phyloP scores from a whole-genome alignment of 106 monocot genomes.

The Hemerocallis citrina region DNA sequence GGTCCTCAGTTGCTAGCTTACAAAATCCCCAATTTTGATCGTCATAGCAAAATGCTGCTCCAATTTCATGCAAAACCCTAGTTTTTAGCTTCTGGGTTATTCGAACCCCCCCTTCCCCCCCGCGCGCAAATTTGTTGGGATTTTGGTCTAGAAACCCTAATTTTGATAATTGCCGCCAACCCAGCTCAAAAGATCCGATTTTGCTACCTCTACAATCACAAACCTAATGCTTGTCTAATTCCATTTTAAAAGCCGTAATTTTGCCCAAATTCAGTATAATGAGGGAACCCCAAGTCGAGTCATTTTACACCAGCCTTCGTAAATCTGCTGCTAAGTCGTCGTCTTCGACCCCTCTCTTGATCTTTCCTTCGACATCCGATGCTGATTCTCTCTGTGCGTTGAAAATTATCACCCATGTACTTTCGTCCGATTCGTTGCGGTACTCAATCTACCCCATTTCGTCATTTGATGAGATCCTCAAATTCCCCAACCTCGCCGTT shows the following conservation, averaged over 20 bases:
- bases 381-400: constrained; percentile 70
- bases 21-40: too few species aligned
- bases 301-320: constrained; percentile 52
- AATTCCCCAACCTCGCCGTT: constrained; percentile 17
- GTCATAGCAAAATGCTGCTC: too few species aligned
- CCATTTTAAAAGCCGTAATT: not conserved
- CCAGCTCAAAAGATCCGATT: not conserved
- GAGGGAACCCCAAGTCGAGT: constrained; percentile 43
- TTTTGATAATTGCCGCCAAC: not conserved
- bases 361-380: constrained; percentile 79
- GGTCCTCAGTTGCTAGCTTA: too few species aligned
- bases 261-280: constrained; percentile 8
- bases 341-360: constrained; percentile 54
- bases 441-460: constrained; percentile 82
- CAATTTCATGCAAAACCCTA: too few species aligned
- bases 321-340: constrained; percentile 36
- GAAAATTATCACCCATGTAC: constrained; percentile 60
- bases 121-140: too few species aligned
- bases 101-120: too few species aligned
- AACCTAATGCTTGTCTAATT: not conserved
- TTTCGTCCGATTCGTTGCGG: constrained; percentile 70
- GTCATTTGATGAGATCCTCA: constrained; percentile 42
- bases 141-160: too few species aligned
- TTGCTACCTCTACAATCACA: not conserved
- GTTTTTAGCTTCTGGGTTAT: too few species aligned